These are phyloP conservation scores for Phytophthora fragariae DNA, from an alignment of 352 stramenopile species.

Conservation along the genomic window DNA sequence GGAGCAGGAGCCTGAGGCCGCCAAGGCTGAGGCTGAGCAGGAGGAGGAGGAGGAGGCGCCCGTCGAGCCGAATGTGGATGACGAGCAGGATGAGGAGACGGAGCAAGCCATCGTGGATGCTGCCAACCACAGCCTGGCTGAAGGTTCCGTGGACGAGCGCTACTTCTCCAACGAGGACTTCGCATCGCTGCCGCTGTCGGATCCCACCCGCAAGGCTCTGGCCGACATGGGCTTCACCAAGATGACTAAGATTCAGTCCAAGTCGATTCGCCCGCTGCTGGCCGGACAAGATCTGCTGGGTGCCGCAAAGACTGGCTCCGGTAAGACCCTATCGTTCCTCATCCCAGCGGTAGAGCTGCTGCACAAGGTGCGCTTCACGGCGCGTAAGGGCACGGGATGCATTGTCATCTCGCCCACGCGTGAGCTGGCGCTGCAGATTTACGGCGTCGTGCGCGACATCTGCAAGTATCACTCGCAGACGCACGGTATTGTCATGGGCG, in stretches of 20 bases:
- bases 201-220: constrained; percentile 91
- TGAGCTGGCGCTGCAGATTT: constrained; percentile 99
- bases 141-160: constrained; percentile 63
- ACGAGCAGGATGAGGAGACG: constrained; percentile 67
- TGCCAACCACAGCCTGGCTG: constrained; percentile 39
- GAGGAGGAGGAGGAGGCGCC: constrained; percentile 36
- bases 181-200: constrained; percentile 91
- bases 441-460: constrained; percentile 97
- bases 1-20: constrained; percentile 20
- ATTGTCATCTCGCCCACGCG: constrained; percentile 98
- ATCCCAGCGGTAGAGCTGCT: constrained; percentile 98
- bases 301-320: constrained; percentile 97
- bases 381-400: constrained; percentile 96
- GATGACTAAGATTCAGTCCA: constrained; percentile 98
- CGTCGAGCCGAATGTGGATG: constrained; percentile 35
- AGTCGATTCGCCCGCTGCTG: constrained; percentile 96
- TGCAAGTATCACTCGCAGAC: constrained; percentile 96
- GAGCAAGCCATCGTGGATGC: constrained; percentile 66
- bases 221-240: constrained; percentile 92
- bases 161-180: constrained; percentile 94
- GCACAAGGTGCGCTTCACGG: constrained; percentile 96
- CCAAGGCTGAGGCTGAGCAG: constrained; percentile 24
- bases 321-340: constrained; percentile 99
- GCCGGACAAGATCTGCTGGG: constrained; percentile 97
- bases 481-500: constrained; percentile 98